phyloP scores from a whole-genome alignment of 768 basidiomycete species.

The Amanita polypyramis region DNA sequence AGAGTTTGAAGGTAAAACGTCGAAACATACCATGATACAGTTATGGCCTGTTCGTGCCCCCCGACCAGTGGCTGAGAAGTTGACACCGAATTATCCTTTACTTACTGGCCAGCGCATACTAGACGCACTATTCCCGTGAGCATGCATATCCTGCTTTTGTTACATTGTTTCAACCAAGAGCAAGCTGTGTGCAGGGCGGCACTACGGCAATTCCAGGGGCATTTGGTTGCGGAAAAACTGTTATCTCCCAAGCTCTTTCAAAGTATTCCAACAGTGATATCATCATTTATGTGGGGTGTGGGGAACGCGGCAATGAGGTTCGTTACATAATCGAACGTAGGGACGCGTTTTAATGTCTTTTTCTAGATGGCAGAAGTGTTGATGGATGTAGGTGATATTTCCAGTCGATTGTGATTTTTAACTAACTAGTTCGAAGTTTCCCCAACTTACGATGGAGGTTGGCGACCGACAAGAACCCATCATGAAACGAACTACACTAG shows the following conservation, averaged over 20 bases:
- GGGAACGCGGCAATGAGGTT: slow-evolving; percentile 96
- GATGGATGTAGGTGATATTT: slow-evolving; percentile 61
- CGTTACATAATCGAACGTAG: slow-evolving; percentile 9
- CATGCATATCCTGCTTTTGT: slow-evolving; percentile 9
- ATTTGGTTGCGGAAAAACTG: slow-evolving; percentile 98
- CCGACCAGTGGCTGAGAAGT: slow-evolving; percentile 90
- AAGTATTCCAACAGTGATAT: slow-evolving; percentile 99
- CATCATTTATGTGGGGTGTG: slow-evolving; percentile 98
- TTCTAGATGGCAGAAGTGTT: slow-evolving; percentile 94
- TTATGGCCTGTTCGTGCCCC: slow-evolving; percentile 99
- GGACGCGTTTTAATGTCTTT: slow-evolving; percentile 6
- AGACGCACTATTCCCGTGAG: slow-evolving; percentile 92
- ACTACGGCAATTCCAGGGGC: slow-evolving; percentile 98
- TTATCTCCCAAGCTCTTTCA: slow-evolving; percentile 95
- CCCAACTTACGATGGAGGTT: slow-evolving; percentile 86
- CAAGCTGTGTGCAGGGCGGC: slow-evolving; percentile 89
- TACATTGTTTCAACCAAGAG: not conserved
- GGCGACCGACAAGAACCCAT: slow-evolving; percentile 94
- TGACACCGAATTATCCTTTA: slow-evolving; percentile 85
- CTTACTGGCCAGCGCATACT: slow-evolving; percentile 95
- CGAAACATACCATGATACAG: slow-evolving; percentile 95
- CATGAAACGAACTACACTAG: slow-evolving; percentile 99
- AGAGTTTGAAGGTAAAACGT: slow-evolving; percentile 91
- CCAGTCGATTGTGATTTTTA: not conserved
- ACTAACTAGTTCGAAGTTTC: slow-evolving; percentile 42